These are phyloP conservation scores for Bacterosira constricta DNA, from an alignment of 108 stramenopile species.

Conservation along the genomic window DNA sequence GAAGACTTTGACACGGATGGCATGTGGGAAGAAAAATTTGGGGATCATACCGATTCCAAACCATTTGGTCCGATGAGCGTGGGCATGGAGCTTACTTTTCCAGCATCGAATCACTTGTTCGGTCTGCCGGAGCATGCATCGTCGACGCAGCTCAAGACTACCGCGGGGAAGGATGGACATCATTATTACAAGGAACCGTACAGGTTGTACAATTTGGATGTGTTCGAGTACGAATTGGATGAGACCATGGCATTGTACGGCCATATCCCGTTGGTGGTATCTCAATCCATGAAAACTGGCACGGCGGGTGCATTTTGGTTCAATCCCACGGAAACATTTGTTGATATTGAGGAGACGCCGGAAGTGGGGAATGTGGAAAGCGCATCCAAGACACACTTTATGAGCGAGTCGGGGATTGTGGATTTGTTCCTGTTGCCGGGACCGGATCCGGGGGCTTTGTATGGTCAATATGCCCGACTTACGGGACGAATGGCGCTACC, in stretches of 20 bases:
- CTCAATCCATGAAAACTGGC: slow-evolving; percentile 67
- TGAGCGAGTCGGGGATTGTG: slow-evolving; percentile 92
- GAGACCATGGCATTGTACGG: slow-evolving; percentile 99
- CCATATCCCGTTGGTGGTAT: slow-evolving; percentile 87
- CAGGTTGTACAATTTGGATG: slow-evolving; percentile 98
- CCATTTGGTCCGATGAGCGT: slow-evolving; percentile 95
- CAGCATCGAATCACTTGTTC: slow-evolving; percentile 79
- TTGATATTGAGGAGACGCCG: slow-evolving; percentile 80
- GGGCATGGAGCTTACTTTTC: slow-evolving; percentile 94
- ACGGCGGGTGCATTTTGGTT: slow-evolving; percentile 95
- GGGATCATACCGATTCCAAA: slow-evolving; percentile 88
- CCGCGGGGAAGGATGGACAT: slow-evolving; percentile 64
- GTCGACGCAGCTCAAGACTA: slow-evolving; percentile 83
- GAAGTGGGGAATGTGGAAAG: slow-evolving; percentile 13
- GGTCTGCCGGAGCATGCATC: slow-evolving; percentile 99
- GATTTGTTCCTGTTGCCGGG: slow-evolving; percentile 90
- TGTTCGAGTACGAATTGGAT: slow-evolving; percentile 99
- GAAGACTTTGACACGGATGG: slow-evolving; percentile 73
- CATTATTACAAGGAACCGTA: slow-evolving; percentile 92
- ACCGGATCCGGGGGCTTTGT: slow-evolving; percentile 71
- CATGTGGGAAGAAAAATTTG: slow-evolving; percentile 94
- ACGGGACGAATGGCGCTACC: slow-evolving; percentile 89
- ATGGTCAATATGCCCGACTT: slow-evolving; percentile 89
- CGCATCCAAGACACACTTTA: slow-evolving; percentile 87
- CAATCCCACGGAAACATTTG: slow-evolving; percentile 99